Conservation (phyloP, 352 stramenopile species). For the Phytophthora sp. region DNA sequence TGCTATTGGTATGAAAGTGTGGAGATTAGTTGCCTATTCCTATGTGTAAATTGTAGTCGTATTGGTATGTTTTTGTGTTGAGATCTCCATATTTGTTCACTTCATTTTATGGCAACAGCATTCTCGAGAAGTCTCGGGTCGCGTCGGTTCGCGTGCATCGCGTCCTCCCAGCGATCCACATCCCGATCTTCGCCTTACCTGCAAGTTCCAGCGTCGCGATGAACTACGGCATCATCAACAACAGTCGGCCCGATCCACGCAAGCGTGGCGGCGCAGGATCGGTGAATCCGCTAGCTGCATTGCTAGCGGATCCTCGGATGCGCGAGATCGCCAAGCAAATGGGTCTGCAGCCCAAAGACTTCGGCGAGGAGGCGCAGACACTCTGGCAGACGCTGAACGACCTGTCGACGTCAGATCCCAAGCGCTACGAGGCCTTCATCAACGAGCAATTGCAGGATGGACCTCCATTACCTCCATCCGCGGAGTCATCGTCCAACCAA, state of each 20-base stretch:
- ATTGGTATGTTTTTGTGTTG: no score
- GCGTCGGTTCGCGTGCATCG: conserved; percentile 22
- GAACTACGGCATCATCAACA: conserved; percentile 90
- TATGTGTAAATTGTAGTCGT: no score
- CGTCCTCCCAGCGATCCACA: conserved; percentile 8
- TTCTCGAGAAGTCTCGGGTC: conserved; percentile 1
- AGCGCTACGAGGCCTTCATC: conserved; percentile 81
- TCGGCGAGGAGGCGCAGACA: conserved; percentile 64
- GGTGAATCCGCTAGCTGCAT: conserved; percentile 38
- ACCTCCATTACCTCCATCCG: conserved; percentile 33
- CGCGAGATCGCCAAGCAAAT: conserved; percentile 87
- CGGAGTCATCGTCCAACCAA: conserved; percentile 5
- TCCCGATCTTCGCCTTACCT: conserved; percentile 12
- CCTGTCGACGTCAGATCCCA: conserved; percentile 71
- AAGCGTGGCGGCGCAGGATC: conserved; percentile 17
- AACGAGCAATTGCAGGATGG: conserved; percentile 79
- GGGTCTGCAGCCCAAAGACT: conserved; percentile 70
- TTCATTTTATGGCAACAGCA: no score
- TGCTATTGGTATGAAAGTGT: no score
- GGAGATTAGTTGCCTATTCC: no score
- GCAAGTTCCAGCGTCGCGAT: conserved; percentile 34
- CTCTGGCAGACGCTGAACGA: conserved; percentile 82
- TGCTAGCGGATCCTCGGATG: conserved; percentile 66
- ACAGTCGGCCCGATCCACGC: conserved; percentile 50
- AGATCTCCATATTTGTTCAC: no score